A percentile compares a stretch with the other conserved stretches of the same genome.
These are phyloP conservation scores for Ustilago xerochloae DNA, from an alignment of 1,284 basidiomycete genomes.

Conservation along the genomic window DNA sequence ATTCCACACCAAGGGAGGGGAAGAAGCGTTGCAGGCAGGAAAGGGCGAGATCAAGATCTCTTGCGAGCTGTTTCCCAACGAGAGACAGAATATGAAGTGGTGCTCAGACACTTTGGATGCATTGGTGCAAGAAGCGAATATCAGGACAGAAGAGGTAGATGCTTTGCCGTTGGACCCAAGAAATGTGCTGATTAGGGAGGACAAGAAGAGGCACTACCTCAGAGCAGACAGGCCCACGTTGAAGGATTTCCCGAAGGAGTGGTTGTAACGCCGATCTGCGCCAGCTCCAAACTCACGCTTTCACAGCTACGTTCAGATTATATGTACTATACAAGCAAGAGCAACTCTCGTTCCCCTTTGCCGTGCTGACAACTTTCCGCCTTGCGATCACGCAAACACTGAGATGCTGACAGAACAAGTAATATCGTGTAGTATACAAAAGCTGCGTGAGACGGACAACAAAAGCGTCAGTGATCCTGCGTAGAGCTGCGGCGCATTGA, in stretches of 20 bases:
- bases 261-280: constrained; percentile 66
- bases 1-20: constrained; percentile 30
- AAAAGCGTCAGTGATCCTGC: no score
- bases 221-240: constrained; percentile 52
- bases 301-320: no score
- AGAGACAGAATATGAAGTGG: constrained; percentile 70
- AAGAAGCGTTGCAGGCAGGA: constrained; percentile 6
- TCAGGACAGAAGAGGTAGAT: constrained; percentile 50
- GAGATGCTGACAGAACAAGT: no score
- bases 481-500: no score
- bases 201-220: constrained; percentile 52
- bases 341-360: no score
- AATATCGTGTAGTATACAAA: no score
- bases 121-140: constrained; percentile 66
- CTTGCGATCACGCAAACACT: no score
- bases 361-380: no score
- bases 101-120: constrained; percentile 69
- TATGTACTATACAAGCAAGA: no score
- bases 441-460: no score
- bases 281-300: no score
- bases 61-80: constrained; percentile 67
- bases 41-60: constrained; percentile 65
- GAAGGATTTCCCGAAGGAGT: constrained; percentile 67
- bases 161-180: constrained; percentile 68
- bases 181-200: constrained; percentile 44